Evolutionary conservation across 2,329 filamentous ascomycete species (phyloP).

Genomic region (Escovopsis sp.): DNA sequence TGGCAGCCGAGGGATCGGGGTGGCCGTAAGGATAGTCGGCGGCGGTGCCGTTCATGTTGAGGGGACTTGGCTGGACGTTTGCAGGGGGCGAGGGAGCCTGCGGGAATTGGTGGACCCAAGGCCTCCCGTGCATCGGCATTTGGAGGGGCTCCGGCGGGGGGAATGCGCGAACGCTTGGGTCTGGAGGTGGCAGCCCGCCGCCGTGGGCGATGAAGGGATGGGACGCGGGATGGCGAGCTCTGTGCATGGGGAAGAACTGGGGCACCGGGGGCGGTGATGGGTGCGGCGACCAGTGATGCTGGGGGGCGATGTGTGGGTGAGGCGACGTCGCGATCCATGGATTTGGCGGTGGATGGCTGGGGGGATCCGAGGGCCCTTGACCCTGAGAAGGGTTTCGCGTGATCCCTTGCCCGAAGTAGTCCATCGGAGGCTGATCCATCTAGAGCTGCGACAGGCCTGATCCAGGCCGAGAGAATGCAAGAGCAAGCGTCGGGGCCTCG

Average conservation of each 20-base stretch:
- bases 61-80: background rate
- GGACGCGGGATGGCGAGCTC: slow-evolving; percentile 6
- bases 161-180: slow-evolving; percentile 8
- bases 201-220: slow-evolving; percentile 11
- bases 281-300: background rate
- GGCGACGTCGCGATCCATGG: slow-evolving; percentile 2
- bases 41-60: background rate
- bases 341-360: slow-evolving; percentile 2
- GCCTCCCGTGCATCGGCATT: background rate
- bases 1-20: background rate
- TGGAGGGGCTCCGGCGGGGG: slow-evolving; percentile 7
- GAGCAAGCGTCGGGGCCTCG: too few species aligned
- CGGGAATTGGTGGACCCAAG: background rate
- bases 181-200: slow-evolving; percentile 12
- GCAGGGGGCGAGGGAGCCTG: background rate
- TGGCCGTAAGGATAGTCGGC: background rate
- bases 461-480: background rate
- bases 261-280: slow-evolving; percentile 3
- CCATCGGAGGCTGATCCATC: slow-evolving; percentile 21
- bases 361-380: background rate
- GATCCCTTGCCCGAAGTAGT: slow-evolving; percentile 16
- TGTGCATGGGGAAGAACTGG: slow-evolving; percentile 10
- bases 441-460: background rate
- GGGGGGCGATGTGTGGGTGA: background rate
- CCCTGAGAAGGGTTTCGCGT: slow-evolving; percentile 3